phyloP scores from a whole-genome alignment of 345 rosid species.

The Melaleuca alternifolia region DNA sequence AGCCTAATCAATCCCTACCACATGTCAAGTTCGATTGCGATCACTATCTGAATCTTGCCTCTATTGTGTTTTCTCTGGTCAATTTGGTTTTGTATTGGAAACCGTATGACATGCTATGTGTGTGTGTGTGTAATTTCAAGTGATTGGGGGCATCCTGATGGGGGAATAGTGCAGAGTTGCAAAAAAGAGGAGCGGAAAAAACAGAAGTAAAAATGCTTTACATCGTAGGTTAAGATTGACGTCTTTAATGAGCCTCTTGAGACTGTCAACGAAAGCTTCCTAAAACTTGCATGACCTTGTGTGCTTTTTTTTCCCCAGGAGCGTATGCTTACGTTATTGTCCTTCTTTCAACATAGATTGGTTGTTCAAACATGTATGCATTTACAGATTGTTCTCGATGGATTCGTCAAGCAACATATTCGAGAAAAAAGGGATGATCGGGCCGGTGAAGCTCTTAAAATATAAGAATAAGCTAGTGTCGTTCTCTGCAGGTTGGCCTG shows the following conservation, averaged over 20 bases:
- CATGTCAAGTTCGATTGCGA: background rate
- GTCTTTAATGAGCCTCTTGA: background rate
- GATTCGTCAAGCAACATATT: background rate
- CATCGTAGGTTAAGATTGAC: background rate
- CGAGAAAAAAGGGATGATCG: background rate
- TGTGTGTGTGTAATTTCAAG: background rate
- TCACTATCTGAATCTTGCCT: background rate
- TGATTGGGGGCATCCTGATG: background rate
- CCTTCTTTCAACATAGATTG: background rate
- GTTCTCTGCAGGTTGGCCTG: background rate
- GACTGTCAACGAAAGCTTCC: background rate
- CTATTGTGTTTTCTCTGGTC: background rate
- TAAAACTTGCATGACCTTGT: background rate
- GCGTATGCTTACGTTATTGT: background rate
- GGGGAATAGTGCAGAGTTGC: background rate
- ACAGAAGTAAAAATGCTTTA: background rate
- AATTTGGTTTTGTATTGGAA: background rate
- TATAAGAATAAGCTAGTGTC: background rate
- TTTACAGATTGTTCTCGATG: background rate
- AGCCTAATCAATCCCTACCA: background rate
- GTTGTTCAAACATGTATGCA: background rate
- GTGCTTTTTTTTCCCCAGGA: background rate
- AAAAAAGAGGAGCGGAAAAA: background rate
- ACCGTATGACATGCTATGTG: background rate
- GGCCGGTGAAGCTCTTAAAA: background rate